Percentiles rank a stretch among this genome's conserved stretches.
Conservation (phyloP, 805 yeast species). For the Aciculoconidium aculeatum region DNA sequence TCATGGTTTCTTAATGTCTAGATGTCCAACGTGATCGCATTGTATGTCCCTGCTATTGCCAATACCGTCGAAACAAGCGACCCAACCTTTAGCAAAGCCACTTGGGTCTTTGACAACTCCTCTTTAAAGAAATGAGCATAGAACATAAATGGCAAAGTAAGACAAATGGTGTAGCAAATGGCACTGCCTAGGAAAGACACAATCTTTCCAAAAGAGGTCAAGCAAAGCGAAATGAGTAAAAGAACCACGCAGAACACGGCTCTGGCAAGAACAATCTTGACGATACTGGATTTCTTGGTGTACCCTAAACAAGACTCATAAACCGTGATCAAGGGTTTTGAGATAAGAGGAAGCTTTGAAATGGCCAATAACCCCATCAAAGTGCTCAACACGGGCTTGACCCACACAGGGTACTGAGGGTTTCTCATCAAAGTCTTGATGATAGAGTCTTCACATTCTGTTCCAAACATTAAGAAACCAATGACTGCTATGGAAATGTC, state of each 20-base stretch:
- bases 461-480: conserved; percentile 60
- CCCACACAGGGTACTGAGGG: conserved; percentile 45
- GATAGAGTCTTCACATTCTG: conserved; percentile 43
- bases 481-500: conserved; percentile 60
- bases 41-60: conserved; percentile 57
- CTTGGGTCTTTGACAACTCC: conserved; percentile 37
- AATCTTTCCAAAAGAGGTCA: conserved; percentile 77
- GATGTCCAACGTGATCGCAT: conserved; percentile 17
- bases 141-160: conserved; percentile 71
- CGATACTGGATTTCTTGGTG: conserved; percentile 1
- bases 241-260: conserved; percentile 50
- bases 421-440: conserved; percentile 43
- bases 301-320: conserved; percentile 34
- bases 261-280: conserved; percentile 13
- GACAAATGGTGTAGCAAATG: conserved; percentile 72
- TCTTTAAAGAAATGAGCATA: conserved; percentile 52
- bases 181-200: conserved; percentile 80
- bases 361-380: conserved; percentile 78
- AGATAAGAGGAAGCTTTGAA: conserved; percentile 78
- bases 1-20: not conserved
- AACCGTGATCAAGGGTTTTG: conserved; percentile 75
- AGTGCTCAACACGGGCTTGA: conserved; percentile 48
- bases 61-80: conserved; percentile 41
- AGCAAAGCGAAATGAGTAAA: conserved; percentile 52
- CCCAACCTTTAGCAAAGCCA: conserved; percentile 34